Percentiles rank a stretch among this genome's conserved stretches.
Conservation (phyloP, 495 filamentous ascomycete genomes). For the Penicillium silybi region DNA sequence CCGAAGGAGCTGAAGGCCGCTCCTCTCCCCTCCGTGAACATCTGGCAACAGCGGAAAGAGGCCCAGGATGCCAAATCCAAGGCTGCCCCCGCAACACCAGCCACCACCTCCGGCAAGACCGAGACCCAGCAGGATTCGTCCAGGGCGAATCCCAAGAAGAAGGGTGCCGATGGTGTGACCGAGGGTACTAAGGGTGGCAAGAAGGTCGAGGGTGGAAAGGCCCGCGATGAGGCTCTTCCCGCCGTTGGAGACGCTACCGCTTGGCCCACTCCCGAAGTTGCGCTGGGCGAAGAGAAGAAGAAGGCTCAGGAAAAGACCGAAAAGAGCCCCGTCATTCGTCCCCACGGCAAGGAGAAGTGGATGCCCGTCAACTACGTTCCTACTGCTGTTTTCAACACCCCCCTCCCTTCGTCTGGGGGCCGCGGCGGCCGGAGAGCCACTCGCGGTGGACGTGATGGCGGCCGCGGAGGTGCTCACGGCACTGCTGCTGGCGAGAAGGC, state of each 20-base stretch:
- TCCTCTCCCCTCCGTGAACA: constrained; percentile 74
- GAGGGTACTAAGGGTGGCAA: constrained; percentile 38
- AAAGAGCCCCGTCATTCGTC: constrained; percentile 45
- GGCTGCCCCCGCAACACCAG: constrained; percentile 26
- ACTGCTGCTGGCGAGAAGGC: constrained; percentile 42
- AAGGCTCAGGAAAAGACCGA: constrained; percentile 62
- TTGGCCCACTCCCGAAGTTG: constrained; percentile 89
- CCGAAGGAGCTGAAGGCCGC: constrained; percentile 73
- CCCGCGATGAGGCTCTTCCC: constrained; percentile 47
- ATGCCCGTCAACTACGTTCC: constrained; percentile 68
- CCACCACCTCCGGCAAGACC: constrained; percentile 36
- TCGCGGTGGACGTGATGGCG: constrained; percentile 52
- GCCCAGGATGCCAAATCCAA: constrained; percentile 65
- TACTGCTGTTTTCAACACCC: constrained; percentile 77
- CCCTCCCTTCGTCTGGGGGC: constrained; percentile 56
- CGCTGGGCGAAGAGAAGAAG: constrained; percentile 68
- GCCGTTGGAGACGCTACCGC: constrained; percentile 67
- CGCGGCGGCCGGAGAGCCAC: constrained; percentile 56
- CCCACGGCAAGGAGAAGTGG: constrained; percentile 70
- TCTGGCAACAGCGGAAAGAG: constrained; percentile 76
- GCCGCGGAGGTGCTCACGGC: constrained; percentile 49
- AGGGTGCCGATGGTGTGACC: constrained; percentile 27
- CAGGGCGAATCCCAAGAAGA: constrained; percentile 50
- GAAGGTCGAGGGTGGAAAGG: constrained; percentile 39
- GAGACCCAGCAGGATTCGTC: constrained; percentile 34